phyloP scores from a whole-genome alignment of 805 yeast species.

The Nakazawaea laoshanensis region DNA sequence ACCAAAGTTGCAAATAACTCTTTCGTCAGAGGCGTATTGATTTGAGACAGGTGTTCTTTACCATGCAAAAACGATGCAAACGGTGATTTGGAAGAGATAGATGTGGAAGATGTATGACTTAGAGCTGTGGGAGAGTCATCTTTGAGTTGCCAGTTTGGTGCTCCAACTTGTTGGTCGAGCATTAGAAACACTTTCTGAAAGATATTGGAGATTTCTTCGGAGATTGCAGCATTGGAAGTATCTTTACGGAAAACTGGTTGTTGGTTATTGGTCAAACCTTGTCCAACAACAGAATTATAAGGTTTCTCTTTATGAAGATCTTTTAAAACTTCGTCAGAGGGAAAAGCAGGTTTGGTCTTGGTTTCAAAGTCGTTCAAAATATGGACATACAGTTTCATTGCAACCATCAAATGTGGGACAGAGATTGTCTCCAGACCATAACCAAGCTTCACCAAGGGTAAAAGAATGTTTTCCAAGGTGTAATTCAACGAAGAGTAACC shows the following conservation, averaged over 20 bases:
- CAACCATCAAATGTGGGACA: conserved; percentile 65
- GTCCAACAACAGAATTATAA: conserved; percentile 1
- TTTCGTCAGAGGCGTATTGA: conserved; percentile 12
- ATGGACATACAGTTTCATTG: conserved; percentile 63
- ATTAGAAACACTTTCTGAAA: conserved; percentile 47
- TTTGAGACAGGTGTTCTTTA: conserved; percentile 4
- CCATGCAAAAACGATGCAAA: conserved; percentile 9
- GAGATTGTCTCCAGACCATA: conserved; percentile 54
- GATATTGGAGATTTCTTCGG: conserved; percentile 62
- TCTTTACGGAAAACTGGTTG: conserved; percentile 32
- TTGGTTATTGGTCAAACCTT: conserved; percentile 9
- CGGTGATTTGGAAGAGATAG: conserved; percentile 8
- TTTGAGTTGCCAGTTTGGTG: conserved; percentile 19
- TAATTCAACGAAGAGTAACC: conserved; percentile 77
- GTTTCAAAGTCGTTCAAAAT: conserved; percentile 54
- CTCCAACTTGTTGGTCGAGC: conserved; percentile 54
- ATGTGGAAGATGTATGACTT: too few species aligned
- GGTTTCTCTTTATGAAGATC: too few species aligned
- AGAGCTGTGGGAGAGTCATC: too few species aligned
- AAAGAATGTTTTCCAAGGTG: conserved; percentile 67
- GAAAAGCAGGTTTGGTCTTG: conserved; percentile 64
- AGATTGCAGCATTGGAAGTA: conserved; percentile 41
- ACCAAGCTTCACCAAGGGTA: conserved; percentile 57
- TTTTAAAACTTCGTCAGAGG: conserved; percentile 39
- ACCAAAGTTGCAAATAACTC: conserved; percentile 65